Base-by-base conservation (phyloP, 1,284 basidiomycete species). In the Fistulinella cinereoalba region DNA sequence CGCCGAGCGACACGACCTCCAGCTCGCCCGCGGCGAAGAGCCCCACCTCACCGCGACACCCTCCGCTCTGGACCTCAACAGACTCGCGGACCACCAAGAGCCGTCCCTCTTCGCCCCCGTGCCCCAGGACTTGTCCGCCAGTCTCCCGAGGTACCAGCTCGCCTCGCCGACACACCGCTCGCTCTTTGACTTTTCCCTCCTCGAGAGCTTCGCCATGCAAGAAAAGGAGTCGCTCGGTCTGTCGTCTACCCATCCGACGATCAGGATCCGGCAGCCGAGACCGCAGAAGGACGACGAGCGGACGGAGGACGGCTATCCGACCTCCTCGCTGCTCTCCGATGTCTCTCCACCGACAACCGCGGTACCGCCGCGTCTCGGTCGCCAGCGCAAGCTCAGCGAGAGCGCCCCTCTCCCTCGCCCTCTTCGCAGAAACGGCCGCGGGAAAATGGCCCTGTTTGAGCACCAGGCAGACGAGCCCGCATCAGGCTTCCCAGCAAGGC, bases 391-490 rank as follows among this genome's bases (percentile, higher is more conserved):
- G 60, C 74, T 94, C 43, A 91, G 88, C 53, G 85, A 92, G 60
- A 88, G 84, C 54, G 84, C 82, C 50, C 76, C 84, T 0, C 70
- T 79, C 15, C 81, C 80, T 8, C 79, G 85, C 16, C 67, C 75
- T 15, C 73, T 76, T 47, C 71, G 77, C 45, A 80, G 73, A 54
- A 88, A 86, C 44, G 83, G 86, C 34, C 85, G 88, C 43, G 86
- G 85, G 24, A 98, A 97, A 69, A 80, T 98, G 59, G 95, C 93
- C 0, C 70, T 97, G 2, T 98, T 99, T 61, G 96, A 98, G 65
- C 81, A 81, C 24, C 71, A 70, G 49, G 65, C 71, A 1, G 75
- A 74, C 37, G 77, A 75, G 28, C 71, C 72, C 2, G 72, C 70
- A 1, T 71, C 74, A 1, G 70, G 76, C 34, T 72, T 74, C 32